Evolutionary conservation across 202 grass and related monocot species (phyloP), one percentile per base, ranked within the genome.

Genomic region (Setaria italica): DNA sequence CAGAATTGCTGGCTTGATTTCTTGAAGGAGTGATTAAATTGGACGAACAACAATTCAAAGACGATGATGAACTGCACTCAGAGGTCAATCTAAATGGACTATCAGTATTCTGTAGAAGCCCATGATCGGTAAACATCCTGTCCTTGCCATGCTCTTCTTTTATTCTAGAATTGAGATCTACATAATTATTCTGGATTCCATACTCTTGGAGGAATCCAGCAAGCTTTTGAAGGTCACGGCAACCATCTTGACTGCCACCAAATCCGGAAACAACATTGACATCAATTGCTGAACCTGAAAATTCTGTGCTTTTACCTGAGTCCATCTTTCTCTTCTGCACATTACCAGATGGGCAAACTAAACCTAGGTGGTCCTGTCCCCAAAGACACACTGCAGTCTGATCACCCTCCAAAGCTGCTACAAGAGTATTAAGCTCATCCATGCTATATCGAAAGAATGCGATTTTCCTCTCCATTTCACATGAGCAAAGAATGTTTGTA

Each of bases 321-420:
- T 67, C 74, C 34, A 76, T 42, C 33, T 89, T 85, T 67, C 72
- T 33, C 37, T 85, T 69, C 65, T 84, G 14, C 59, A 29, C 62
- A 84, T 50, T 82, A 79, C 60, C 62, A 84, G 71, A 62, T 79
- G 80, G 80, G 53, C 75, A 78, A 79, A 80, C 13, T 50, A 92
- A 86, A 51, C 70, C 75, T 29, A 81, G 43, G 80, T 86, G 67
- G 1, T 85, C 82, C 63, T 92, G 73, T 67, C 62, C 78, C 86
- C 85, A 91, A 72, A 56, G 66, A 56, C 53, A 79, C 7, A 92
- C 12, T 1, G 93, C 82, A 80, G 76, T 78, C 53, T 41, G 59
- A 78, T 92, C 87, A 19, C 97, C 97, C 85, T 92, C 91, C 77
- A 96, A 65, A 80, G 90, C 91, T 72, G 86, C 70, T 79, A 94